Evolutionary conservation across 257 asterid genomes (phyloP).

Genomic region (Parsonsia alboflavescens): DNA sequence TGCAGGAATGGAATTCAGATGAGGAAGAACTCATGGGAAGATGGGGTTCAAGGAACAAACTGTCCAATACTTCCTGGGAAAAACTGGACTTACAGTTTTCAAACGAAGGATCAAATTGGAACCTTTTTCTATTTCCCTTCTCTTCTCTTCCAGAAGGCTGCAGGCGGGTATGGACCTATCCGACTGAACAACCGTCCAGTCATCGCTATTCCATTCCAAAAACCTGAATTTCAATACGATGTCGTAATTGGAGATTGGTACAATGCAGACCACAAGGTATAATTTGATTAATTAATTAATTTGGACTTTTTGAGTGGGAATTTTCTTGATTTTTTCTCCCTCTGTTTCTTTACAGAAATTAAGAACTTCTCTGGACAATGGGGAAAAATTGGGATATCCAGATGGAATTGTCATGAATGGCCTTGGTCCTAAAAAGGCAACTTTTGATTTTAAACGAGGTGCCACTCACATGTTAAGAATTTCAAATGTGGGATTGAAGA

Average conservation of each 20-base stretch:
- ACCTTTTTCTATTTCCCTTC: slow-evolving; percentile 38
- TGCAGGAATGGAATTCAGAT: slow-evolving; percentile 30
- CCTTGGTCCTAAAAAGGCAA: slow-evolving; percentile 28
- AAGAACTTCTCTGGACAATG: slow-evolving; percentile 24
- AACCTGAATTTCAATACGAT: slow-evolving; percentile 24
- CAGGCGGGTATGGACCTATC: slow-evolving; percentile 39
- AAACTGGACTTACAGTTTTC: slow-evolving; percentile 38
- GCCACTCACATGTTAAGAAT: slow-evolving; percentile 23
- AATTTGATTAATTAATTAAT: background rate
- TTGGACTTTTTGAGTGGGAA: no score
- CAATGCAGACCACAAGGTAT: slow-evolving; percentile 23
- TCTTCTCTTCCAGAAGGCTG: slow-evolving; percentile 36
- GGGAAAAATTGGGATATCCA: slow-evolving; percentile 18
- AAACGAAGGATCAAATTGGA: slow-evolving; percentile 37
- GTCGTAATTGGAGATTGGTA: slow-evolving; percentile 40
- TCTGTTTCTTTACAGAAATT: slow-evolving; percentile 11
- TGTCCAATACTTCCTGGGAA: slow-evolving; percentile 34
- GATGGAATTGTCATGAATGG: slow-evolving; percentile 43
- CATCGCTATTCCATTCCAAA: slow-evolving; percentile 21
- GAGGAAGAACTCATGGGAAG: slow-evolving; percentile 34
- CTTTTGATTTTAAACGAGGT: slow-evolving; percentile 23
- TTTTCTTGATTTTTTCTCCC: no score
- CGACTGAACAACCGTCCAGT: slow-evolving; percentile 10
- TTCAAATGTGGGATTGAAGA: slow-evolving; percentile 33
- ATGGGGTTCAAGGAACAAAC: slow-evolving; percentile 37